A percentile compares a stretch with the other conserved stretches of the same genome.
These are phyloP conservation scores for Pseudogymnoascus sp. DNA, from an alignment of 2,329 filamentous ascomycete genomes.

Conservation along the genomic window DNA sequence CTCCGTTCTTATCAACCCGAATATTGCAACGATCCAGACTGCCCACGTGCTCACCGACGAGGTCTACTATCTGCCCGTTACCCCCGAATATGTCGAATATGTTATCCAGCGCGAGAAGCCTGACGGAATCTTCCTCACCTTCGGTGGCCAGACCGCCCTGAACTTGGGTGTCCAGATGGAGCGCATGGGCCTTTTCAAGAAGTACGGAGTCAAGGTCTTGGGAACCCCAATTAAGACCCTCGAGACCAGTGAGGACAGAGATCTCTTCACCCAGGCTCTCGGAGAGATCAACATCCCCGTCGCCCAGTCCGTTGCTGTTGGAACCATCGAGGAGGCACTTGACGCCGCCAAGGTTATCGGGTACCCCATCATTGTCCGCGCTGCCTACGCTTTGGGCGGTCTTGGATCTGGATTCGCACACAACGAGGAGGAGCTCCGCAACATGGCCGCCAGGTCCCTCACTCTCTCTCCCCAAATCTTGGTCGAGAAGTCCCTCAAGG, in stretches of 20 bases:
- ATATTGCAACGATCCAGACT: conserved; percentile 97
- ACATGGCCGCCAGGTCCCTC: conserved; percentile 86
- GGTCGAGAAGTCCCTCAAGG: conserved; percentile 97
- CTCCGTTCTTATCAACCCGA: conserved; percentile 93
- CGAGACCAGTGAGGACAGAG: conserved; percentile 90
- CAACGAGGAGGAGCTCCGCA: conserved; percentile 86
- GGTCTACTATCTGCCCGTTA: conserved; percentile 97
- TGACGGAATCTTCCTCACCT: conserved; percentile 94
- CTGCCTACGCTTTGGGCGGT: conserved; percentile 92
- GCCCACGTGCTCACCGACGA: conserved; percentile 94
- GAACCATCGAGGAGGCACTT: conserved; percentile 85
- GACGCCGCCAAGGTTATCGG: conserved; percentile 79
- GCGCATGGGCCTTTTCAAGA: conserved; percentile 88
- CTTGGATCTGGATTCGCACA: conserved; percentile 94
- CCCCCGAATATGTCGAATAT: conserved; percentile 93
- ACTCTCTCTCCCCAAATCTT: conserved; percentile 93
- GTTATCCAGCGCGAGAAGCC: conserved; percentile 94
- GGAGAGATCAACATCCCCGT: conserved; percentile 98
- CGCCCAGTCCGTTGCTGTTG: conserved; percentile 88
- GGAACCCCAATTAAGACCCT: conserved; percentile 92
- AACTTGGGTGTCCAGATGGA: conserved; percentile 98
- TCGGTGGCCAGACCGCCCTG: conserved; percentile 93
- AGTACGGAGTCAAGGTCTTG: conserved; percentile 90
- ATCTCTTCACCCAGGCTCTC: conserved; percentile 89
- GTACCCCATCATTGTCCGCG: conserved; percentile 96